phyloP scores from a whole-genome alignment of 139 green algal species.

The Picochlorum sp. region DNA sequence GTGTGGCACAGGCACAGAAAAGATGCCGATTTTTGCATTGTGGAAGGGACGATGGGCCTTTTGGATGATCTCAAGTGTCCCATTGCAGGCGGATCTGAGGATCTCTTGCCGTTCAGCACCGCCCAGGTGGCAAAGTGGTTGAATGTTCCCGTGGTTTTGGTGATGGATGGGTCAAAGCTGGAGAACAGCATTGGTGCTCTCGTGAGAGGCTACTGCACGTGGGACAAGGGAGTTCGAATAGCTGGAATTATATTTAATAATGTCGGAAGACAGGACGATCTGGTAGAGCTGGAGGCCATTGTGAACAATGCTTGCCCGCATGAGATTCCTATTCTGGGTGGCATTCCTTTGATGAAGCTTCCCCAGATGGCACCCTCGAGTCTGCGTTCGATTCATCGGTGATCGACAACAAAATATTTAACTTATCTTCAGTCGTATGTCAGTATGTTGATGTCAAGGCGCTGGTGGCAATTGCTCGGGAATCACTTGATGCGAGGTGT shows the following conservation, averaged over 20 bases:
- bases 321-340: conserved; percentile 51
- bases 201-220: conserved; percentile 31
- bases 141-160: conserved; percentile 68
- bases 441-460: conserved; percentile 49
- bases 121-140: conserved; percentile 76
- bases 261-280: conserved; percentile 39
- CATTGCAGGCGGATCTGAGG: conserved; percentile 30
- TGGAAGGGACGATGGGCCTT: conserved; percentile 76
- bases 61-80: conserved; percentile 63
- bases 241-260: conserved; percentile 80
- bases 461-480: conserved; percentile 39
- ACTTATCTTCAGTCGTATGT: conserved; percentile 39
- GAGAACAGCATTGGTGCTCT: conserved; percentile 44
- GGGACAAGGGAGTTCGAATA: conserved; percentile 55
- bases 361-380: conserved; percentile 45
- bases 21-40: conserved; percentile 61
- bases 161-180: conserved; percentile 64
- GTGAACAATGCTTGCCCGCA: conserved; percentile 33
- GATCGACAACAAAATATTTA: conserved; percentile 5
- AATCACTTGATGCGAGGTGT: neutral
- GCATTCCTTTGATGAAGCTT: conserved; percentile 45
- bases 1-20: conserved; percentile 30
- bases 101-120: conserved; percentile 47
- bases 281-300: conserved; percentile 38
- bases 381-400: conserved; percentile 37